Base-by-base conservation (phyloP, 2,329 filamentous ascomycete species). In the Arthrobotrys iridis region DNA sequence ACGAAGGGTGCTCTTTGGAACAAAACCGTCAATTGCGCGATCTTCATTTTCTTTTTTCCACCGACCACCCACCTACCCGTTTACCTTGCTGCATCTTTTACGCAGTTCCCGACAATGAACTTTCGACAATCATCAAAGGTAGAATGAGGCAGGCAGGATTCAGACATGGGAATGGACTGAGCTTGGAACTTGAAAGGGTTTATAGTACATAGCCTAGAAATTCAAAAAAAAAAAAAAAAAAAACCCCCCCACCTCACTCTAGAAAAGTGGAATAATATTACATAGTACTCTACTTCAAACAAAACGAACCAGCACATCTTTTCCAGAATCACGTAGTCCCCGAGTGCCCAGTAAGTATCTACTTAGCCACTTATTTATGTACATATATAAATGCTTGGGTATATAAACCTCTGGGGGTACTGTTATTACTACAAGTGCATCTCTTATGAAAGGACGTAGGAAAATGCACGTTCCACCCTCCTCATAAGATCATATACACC, bases 171-270 rank as follows among this genome's bases (percentile, higher is more conserved):
- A 33, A 52, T n/a, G n/a, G n/a, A n/a, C n/a, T 1, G 46, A 52
- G 46, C 26, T 52, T 62, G 20, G 26, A 62, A 22, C 37, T 20
- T 22, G 26, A 22, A n/a, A n/a, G n/a, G 58, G 40, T 37, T 33
- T 33, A 18, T 33, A 45, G 24, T 62, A 62, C 8, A 62, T 46
- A 62, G 28, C 10, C 41, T 62, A 46, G 58, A 46, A 62, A 46
- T 62, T 35, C 40, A 62, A 46, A 62, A 46, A 33, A 62, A 52
- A 11, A n/a, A 28, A 33, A n/a, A n/a, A n/a, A n/a, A n/a, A n/a
- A n/a, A n/a, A n/a, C n/a, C n/a, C n/a, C n/a, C n/a, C n/a, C n/a
- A n/a, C n/a, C n/a, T n/a, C n/a, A n/a, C n/a, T n/a, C n/a, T n/a
- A n/a, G n/a, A 52, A 33, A 33, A 35, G 46, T 20, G n/a, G 46